These are phyloP conservation scores for Durio zibethinus DNA, from an alignment of 345 rosid species.

Conservation along the genomic window DNA sequence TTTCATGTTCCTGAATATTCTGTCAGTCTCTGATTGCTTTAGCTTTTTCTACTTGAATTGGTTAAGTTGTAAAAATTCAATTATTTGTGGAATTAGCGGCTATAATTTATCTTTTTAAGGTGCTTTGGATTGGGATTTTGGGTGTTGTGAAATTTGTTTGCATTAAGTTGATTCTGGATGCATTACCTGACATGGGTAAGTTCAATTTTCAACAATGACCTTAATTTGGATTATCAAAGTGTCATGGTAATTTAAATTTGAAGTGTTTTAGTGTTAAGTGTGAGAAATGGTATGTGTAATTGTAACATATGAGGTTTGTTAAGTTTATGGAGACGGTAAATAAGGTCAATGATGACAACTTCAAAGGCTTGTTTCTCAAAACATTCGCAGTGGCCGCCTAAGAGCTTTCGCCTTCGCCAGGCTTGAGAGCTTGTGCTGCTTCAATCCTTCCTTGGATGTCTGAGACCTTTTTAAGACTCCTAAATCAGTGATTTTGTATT, in stretches of 20 bases:
- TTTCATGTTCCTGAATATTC: not conserved
- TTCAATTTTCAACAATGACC: too few species aligned
- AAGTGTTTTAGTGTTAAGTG: too few species aligned
- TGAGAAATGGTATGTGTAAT: not conserved
- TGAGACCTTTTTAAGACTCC: constrained; percentile 10
- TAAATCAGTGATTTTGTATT: too few species aligned
- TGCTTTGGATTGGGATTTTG: not conserved
- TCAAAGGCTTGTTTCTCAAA: constrained; percentile 54
- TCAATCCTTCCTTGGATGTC: constrained; percentile 36
- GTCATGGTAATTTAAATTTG: too few species aligned
- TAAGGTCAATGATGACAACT: not conserved
- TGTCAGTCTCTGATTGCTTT: not conserved
- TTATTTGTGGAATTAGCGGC: not conserved
- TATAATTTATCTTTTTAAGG: not conserved
- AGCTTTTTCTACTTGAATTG: not conserved
- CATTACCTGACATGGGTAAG: too few species aligned
- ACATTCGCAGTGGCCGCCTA: constrained; percentile 63
- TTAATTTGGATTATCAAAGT: too few species aligned
- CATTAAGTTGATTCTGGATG: too few species aligned
- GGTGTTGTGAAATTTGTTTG: not conserved
- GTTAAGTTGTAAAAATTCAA: not conserved
- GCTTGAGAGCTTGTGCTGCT: constrained; percentile 48
- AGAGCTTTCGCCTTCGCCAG: constrained; percentile 53
- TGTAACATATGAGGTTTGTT: not conserved
- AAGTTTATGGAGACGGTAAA: too few species aligned